Evolutionary conservation across 306 rosid species (phyloP), one percentile per base, ranked within the genome.

Genomic region (Glycine tomentella): DNA sequence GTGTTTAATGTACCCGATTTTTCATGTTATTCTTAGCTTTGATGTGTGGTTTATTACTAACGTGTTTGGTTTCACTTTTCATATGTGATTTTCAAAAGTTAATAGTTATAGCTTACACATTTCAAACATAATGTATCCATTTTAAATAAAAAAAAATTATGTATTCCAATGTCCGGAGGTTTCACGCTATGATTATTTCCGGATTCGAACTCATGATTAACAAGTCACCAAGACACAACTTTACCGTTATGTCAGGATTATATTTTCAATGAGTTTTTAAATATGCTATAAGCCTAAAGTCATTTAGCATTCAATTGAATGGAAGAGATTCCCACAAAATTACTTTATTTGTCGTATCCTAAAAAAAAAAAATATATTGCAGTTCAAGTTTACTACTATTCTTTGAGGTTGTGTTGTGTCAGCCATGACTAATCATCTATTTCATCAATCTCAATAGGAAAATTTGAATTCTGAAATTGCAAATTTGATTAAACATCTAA

Each of bases 241-340:
- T n/a, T n/a, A n/a, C n/a, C n/a, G n/a, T n/a, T n/a, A n/a, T n/a
- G n/a, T n/a, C n/a, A n/a, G n/a, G n/a, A n/a, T n/a, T n/a, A n/a
- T n/a, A n/a, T n/a, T 6, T 1, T 42, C 9, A 42, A 42, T 6
- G 46, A 42, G 46, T 42, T 42, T 42, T 4, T 8, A 42, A 42
- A 42, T 2, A 42, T 0, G 0, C 9, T 42, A 42, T 42, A 42
- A 42, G 2, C 61, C 31, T 36, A 25, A 25, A 25, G 31, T 25
- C 31, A 50, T 36, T 76, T 74, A 49, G 59, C 10, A 57, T 49
- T 75, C 10, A 82, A 48, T 58, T 58, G 77, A 69, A 75, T 25
- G 46, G 10, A 31, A 33, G 77, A 58, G 9, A 63, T 50, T 64
- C 64, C 40, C 12, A 75, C 6, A 75, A 45, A 68, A 56, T 7